Conservation (phyloP, 495 filamentous ascomycete genomes). For the Podospora pseudoanserina region DNA sequence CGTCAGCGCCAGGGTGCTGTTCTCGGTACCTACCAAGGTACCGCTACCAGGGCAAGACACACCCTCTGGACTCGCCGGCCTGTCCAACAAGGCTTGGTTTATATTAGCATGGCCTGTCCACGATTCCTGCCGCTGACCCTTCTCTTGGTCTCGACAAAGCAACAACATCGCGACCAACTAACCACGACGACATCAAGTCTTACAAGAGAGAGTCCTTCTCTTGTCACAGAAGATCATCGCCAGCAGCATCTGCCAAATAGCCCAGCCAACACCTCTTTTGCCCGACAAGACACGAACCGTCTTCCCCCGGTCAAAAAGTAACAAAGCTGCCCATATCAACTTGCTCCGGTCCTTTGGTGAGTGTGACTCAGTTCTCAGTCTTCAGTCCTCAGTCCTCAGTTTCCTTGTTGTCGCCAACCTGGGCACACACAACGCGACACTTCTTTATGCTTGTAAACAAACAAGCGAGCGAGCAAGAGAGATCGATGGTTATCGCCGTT, state of each 20-base stretch:
- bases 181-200: slow-evolving; percentile 34
- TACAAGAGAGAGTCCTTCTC: slow-evolving; percentile 48
- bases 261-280: slow-evolving; percentile 31
- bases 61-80: neutral
- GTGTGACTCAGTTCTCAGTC: slow-evolving; percentile 18
- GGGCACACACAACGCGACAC: neutral
- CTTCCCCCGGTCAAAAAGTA: slow-evolving; percentile 17
- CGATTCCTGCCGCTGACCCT: slow-evolving; percentile 22
- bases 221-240: slow-evolving; percentile 54
- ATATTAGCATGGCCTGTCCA: slow-evolving; percentile 18
- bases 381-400: neutral
- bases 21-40: slow-evolving; percentile 13
- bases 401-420: neutral
- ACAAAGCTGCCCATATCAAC: slow-evolving; percentile 26
- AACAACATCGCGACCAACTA: slow-evolving; percentile 42
- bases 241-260: slow-evolving; percentile 33
- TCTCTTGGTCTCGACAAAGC: slow-evolving; percentile 41
- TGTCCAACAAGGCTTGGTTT: slow-evolving; percentile 21
- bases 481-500: slow-evolving; percentile 8
- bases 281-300: slow-evolving; percentile 16
- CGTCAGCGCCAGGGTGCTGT: slow-evolving; percentile 1
- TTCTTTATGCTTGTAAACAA: neutral
- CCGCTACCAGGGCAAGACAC: neutral
- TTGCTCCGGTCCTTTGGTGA: slow-evolving; percentile 24
- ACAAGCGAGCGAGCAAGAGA: neutral